Conservation (phyloP, 2,329 filamentous ascomycete species). For the Pseudopyrenochaeta lycopersici region DNA sequence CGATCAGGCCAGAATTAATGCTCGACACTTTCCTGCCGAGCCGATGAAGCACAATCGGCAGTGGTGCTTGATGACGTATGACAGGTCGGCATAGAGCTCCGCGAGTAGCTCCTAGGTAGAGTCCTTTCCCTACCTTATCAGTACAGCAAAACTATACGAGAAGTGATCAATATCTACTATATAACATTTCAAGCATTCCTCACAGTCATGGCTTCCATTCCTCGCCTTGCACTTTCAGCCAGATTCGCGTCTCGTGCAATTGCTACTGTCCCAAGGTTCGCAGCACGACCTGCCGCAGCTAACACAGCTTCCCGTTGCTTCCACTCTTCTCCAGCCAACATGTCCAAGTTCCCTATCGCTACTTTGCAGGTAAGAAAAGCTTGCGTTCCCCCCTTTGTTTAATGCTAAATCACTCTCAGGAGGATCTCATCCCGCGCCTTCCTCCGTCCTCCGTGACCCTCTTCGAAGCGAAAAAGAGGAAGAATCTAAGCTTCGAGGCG, state of each 20-base stretch:
- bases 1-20: background rate
- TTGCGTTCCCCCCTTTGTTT: background rate
- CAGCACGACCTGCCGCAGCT: conserved; percentile 29
- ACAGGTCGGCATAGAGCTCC: conserved; percentile 14
- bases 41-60: conserved; percentile 9
- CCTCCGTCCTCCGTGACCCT: conserved; percentile 76
- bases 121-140: conserved; percentile 24
- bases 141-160: conserved; percentile 12
- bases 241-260: conserved; percentile 42
- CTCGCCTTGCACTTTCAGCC: conserved; percentile 42
- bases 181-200: conserved; percentile 19
- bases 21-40: background rate
- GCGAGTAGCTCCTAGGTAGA: conserved; percentile 17
- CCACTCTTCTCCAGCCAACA: conserved; percentile 35
- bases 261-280: conserved; percentile 27
- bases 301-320: conserved; percentile 36
- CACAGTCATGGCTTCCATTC: conserved; percentile 32
- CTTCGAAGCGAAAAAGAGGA: conserved; percentile 80
- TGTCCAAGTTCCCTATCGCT: conserved; percentile 51
- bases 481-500: conserved; percentile 79
- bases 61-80: conserved; percentile 17
- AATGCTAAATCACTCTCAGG: conserved; percentile 54
- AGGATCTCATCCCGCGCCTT: conserved; percentile 72
- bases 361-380: conserved; percentile 43
- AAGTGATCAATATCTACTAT: conserved; percentile 9